Conservation (phyloP, 371 early-diverging fungal genomes). For the Parasitella parasitica region DNA sequence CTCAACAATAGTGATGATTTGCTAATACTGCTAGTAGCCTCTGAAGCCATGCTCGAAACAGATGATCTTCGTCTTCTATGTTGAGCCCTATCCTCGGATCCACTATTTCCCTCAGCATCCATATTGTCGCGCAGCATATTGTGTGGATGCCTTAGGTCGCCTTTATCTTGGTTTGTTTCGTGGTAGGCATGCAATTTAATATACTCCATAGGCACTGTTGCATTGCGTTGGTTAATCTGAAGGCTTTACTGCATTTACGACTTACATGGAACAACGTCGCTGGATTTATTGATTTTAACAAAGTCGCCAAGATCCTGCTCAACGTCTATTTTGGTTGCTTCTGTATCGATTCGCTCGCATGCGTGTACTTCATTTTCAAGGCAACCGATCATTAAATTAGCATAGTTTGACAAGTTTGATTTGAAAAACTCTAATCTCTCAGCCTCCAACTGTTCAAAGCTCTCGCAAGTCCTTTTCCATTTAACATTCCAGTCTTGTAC, state of each 20-base stretch:
- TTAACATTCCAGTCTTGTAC: constrained; percentile 23
- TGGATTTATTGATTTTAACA: constrained; percentile 18
- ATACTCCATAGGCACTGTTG: constrained; percentile 21
- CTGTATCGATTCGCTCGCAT: constrained; percentile 15
- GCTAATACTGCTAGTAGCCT: background rate
- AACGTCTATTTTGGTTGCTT: constrained; percentile 6
- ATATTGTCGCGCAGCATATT: background rate
- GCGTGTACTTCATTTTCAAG: constrained; percentile 21
- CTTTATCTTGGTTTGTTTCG: constrained; percentile 9
- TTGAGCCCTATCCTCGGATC: constrained; percentile 7
- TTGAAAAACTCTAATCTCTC: constrained; percentile 22
- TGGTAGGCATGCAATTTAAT: constrained; percentile 21
- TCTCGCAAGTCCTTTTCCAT: constrained; percentile 22
- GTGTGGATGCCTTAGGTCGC: constrained; percentile 5
- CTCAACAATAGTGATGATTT: background rate
- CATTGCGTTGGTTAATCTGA: too few species aligned
- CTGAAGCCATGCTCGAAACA: background rate
- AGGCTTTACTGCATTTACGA: background rate
- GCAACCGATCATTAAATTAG: constrained; percentile 19
- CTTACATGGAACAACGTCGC: constrained; percentile 19
- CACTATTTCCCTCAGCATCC: constrained; percentile 17
- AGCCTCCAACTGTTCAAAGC: constrained; percentile 21
- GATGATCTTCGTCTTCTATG: background rate
- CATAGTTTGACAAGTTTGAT: constrained; percentile 18
- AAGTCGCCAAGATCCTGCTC: constrained; percentile 15